Base-by-base conservation (phyloP, 768 basidiomycete genomes). In the Holtermannia corniformis region DNA sequence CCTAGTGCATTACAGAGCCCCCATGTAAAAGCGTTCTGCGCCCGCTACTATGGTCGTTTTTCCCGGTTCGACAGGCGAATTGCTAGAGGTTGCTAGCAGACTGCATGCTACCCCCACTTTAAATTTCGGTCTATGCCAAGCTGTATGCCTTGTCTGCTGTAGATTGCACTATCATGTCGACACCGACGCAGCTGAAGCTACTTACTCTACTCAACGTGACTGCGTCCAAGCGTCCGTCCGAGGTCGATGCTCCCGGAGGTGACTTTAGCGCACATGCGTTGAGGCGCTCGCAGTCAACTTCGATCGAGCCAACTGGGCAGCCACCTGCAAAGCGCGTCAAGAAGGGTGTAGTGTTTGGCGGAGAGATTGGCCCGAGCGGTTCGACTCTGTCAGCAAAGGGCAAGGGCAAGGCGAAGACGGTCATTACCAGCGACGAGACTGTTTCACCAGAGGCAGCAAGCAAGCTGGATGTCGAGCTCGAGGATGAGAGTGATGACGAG, bases 171-270 rank as follows among this genome's bases (percentile, higher is more conserved):
- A 54, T 22, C 32, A 68, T 71, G 66, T 60, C 61, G n/a, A 63
- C 68, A 25, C 51, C 61, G 3, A 63, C 64, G 19, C 64, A 70
- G 37, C 52, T 72, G 43, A 82, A 82, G 47, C 80, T 95, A 0
- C 73, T 95, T 24, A 93, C 91, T 0, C 80, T 95, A 1, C 77
- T 95, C 3, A 96, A 95, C 67, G 86, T 91, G 2, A 88, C 87
- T 27, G 86, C 87, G 0, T 81, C 83, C 2, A 89, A 83, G 65
- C 48, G 58, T 22, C 70, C 70, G 19, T 43, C 59, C 13, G 68
- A 65, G 16, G 50, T 61, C 23, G 70, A 72, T 49, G 7, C 55
- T 7, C 70, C 70, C 22, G 70, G 70, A 11, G 70, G 64, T 23
- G 56, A 65, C 46, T 50, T 64, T 41, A 59, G 60, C 32, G 54